Evolutionary conservation across 2,329 filamentous ascomycete species (phyloP), one percentile per base, ranked within the genome.

Genomic region (Xylaria sp.): DNA sequence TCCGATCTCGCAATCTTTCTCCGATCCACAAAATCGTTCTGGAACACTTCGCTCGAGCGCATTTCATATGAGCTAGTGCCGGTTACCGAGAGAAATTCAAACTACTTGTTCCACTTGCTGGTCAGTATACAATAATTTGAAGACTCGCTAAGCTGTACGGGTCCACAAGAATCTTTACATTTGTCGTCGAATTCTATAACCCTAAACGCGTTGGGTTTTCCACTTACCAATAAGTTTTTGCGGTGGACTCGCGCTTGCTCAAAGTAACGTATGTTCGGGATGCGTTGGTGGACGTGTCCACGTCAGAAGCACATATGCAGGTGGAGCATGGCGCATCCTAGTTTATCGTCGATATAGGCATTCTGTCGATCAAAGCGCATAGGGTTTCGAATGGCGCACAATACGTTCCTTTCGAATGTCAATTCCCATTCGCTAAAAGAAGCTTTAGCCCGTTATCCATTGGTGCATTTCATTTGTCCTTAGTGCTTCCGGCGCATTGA

Each of bases 1-100:
- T 38, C 59, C 68, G 65, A 68, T 65, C 17, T 61, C 49, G 59
- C 68, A 68, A 63, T 26, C 4, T 20, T 54, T 42, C 56, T 11
- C n/a, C 3, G 40, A 26, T 48, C 65, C 67, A 64, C 65, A 60
- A 54, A 61, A 65, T 13, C 23, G 28, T 62, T 70, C 67, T 64
- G 26, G 61, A 65, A 68, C 53, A 56, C 31, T n/a, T 20, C 17
- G n/a, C n/a, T 53, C 42, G 20, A 31, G 36, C n/a, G 20, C 36
- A 15, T 28, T 48, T 58, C 57, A 49, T 65, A 40, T 13, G 48
- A n/a, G 38, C 63, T 60, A 42, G 46, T 59, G 51, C 57, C 60
- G 42, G 59, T 61, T 62, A 44, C 54, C 56, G 51, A 49, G 33
- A 58, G 23, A 36, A 38, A 59, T 42, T 65, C 26, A 44, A 38